A percentile compares a stretch with the other conserved stretches of the same genome.
These are phyloP conservation scores for Capsicum rhomboideum DNA, from an alignment of 257 asterid genomes.

Conservation along the genomic window DNA sequence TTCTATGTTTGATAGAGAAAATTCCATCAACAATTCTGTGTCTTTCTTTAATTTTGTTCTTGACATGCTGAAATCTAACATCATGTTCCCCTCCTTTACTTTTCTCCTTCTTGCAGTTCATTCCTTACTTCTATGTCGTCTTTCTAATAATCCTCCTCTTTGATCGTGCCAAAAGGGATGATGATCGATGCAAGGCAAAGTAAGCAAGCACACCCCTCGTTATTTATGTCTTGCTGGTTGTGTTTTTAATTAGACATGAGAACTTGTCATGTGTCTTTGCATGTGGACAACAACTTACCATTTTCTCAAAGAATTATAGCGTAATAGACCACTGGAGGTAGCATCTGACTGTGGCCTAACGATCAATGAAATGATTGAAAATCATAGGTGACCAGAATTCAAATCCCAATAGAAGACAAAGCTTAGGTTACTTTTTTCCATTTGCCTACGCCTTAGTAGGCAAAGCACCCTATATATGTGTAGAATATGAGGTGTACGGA, in stretches of 20 bases:
- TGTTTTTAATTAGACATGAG: neutral
- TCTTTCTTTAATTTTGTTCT: neutral
- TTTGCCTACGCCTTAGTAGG: neutral
- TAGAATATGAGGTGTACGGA: neutral
- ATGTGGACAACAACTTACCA: neutral
- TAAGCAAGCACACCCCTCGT: slow-evolving; percentile 20
- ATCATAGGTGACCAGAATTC: neutral
- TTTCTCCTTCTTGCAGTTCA: slow-evolving; percentile 45
- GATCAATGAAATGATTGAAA: neutral
- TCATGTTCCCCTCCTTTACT: neutral
- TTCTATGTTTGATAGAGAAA: neutral
- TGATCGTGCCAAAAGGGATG: slow-evolving; percentile 92
- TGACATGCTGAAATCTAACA: neutral
- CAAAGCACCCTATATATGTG: neutral
- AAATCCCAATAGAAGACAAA: neutral
- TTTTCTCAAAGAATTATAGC: neutral
- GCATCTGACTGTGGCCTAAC: neutral
- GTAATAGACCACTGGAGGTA: neutral
- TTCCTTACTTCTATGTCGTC: slow-evolving; percentile 83
- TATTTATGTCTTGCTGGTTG: neutral
- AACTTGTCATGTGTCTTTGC: neutral
- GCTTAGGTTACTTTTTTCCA: neutral
- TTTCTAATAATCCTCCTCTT: slow-evolving; percentile 84
- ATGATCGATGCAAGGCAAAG: slow-evolving; percentile 89
- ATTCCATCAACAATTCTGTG: neutral